A percentile compares a stretch with the other conserved stretches of the same genome.
phyloP scores from a whole-genome alignment of 1,284 basidiomycete genomes.

The Amylostereum chailletii region DNA sequence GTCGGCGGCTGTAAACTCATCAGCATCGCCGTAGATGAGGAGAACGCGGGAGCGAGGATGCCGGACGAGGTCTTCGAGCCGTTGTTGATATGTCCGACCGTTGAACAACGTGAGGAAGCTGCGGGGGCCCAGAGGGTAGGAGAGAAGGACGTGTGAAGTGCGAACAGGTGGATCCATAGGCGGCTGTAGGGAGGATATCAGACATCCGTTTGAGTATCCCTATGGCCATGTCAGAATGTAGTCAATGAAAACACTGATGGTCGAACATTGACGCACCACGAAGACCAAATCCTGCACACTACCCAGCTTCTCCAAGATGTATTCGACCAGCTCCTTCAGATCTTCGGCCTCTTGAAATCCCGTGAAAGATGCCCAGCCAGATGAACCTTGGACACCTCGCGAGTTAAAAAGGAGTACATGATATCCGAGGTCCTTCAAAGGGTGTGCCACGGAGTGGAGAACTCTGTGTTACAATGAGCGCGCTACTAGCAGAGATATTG shows the following conservation, averaged over 20 bases:
- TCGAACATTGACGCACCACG: conserved; percentile 30
- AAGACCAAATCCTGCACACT: conserved; percentile 40
- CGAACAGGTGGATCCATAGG: conserved; percentile 34
- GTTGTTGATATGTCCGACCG: conserved; percentile 38
- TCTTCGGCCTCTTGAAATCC: conserved; percentile 62
- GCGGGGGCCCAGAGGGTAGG: conserved; percentile 68
- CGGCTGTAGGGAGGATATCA: conserved; percentile 60
- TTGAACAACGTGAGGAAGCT: conserved; percentile 63
- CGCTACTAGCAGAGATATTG: neutral
- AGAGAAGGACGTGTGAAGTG: conserved; percentile 62
- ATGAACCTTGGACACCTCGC: conserved; percentile 64
- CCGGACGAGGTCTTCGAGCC: conserved; percentile 39
- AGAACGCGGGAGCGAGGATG: conserved; percentile 44
- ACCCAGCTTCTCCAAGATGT: conserved; percentile 37
- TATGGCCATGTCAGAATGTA: conserved; percentile 17
- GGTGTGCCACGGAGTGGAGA: conserved; percentile 18
- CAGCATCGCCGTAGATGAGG: conserved; percentile 56
- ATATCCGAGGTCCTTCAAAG: conserved; percentile 37
- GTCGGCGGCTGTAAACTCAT: conserved; percentile 58
- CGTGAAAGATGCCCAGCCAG: conserved; percentile 62
- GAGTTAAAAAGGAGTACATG: conserved; percentile 67
- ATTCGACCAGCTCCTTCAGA: conserved; percentile 49
- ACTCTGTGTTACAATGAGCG: conserved; percentile 18
- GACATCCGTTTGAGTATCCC: conserved; percentile 77
- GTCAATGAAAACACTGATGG: neutral